phyloP scores from a whole-genome alignment of 345 rosid species.

The Ailanthus altissimus region DNA sequence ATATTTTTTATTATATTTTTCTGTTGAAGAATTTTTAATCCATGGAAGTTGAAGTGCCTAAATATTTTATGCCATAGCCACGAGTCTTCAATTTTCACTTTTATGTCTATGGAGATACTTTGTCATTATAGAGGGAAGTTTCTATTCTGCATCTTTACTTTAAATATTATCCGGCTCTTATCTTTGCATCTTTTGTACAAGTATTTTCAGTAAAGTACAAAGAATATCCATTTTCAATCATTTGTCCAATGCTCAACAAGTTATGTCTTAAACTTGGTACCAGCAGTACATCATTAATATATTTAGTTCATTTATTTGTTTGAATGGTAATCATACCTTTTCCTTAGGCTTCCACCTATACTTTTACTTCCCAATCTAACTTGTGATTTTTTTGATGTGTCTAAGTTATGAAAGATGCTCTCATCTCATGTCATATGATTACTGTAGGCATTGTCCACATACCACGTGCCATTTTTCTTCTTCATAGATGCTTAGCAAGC shows the following conservation, averaged over 20 bases:
- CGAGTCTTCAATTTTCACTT: neutral
- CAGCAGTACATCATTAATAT: neutral
- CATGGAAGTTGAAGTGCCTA: neutral
- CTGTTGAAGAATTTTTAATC: neutral
- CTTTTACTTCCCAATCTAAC: neutral
- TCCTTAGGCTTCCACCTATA: neutral
- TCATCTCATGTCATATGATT: neutral
- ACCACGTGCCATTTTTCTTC: neutral
- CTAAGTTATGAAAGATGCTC: neutral
- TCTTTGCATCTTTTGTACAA: neutral
- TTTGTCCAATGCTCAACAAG: neutral
- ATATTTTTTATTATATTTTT: neutral
- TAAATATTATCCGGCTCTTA: neutral
- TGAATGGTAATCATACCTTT: neutral
- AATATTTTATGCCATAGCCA: neutral
- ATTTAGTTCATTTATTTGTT: neutral
- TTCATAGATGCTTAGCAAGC: neutral
- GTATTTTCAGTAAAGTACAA: neutral
- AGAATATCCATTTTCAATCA: neutral
- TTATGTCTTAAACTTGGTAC: neutral
- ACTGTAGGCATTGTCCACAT: neutral
- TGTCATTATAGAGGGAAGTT: neutral
- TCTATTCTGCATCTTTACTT: neutral
- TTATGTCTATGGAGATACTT: neutral
- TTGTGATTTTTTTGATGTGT: neutral